phyloP scores from a whole-genome alignment of 1,284 basidiomycete genomes.

The Rhodotorula sp. region DNA sequence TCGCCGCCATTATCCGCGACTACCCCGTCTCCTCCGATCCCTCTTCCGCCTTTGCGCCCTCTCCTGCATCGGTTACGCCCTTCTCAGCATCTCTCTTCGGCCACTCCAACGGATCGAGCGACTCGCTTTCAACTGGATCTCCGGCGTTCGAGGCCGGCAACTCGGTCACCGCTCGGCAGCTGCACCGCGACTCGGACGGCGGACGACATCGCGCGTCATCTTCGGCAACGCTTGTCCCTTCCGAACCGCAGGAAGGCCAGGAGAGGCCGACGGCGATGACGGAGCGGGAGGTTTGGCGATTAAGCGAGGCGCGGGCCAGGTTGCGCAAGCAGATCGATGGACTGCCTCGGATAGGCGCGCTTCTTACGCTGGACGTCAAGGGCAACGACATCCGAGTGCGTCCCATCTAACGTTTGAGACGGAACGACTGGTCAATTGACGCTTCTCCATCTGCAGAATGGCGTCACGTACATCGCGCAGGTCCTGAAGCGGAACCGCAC shows the following conservation, averaged over 20 bases:
- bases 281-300: conserved; percentile 59
- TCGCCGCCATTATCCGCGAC: conserved; percentile 93
- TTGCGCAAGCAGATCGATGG: conserved; percentile 60
- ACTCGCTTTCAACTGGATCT: neutral
- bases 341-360: conserved; percentile 75
- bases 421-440: neutral
- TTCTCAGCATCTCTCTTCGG: conserved; percentile 28
- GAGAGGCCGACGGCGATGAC: conserved; percentile 40
- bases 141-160: conserved; percentile 20
- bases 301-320: conserved; percentile 38
- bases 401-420: conserved; percentile 23
- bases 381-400: conserved; percentile 85
- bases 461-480: conserved; percentile 86
- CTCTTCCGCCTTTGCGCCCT: conserved; percentile 31
- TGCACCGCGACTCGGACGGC: neutral
- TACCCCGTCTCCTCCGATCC: conserved; percentile 53
- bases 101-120: neutral
- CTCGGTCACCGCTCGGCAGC: conserved; percentile 37
- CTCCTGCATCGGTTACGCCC: conserved; percentile 45
- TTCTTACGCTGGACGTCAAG: conserved; percentile 85
- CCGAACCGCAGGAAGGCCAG: neutral
- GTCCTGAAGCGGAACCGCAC: conserved; percentile 94
- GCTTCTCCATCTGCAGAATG: conserved; percentile 55
- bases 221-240: neutral
- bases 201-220: neutral